Percentiles rank a stretch among this genome's conserved stretches.
These are phyloP conservation scores for Brassica incana DNA, from an alignment of 345 rosid genomes.

Conservation along the genomic window DNA sequence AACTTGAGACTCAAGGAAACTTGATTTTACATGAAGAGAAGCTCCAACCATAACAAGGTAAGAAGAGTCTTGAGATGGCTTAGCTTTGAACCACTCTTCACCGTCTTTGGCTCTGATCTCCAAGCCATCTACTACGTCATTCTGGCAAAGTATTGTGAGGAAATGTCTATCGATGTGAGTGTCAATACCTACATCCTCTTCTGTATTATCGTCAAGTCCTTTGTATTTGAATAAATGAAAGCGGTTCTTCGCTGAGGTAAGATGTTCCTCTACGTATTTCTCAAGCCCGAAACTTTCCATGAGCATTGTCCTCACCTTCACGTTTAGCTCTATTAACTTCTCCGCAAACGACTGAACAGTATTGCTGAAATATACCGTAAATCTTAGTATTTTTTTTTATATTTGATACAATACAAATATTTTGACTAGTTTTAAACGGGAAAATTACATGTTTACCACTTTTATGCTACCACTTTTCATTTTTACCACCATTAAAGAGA, in stretches of 20 bases:
- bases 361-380: slow-evolving; percentile 24
- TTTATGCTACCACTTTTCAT: no score
- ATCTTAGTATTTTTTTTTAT: neutral
- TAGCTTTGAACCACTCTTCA: slow-evolving; percentile 3
- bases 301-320: slow-evolving; percentile 50
- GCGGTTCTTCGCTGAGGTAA: slow-evolving; percentile 39
- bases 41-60: neutral
- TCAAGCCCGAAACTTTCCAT: slow-evolving; percentile 55
- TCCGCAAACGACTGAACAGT: slow-evolving; percentile 26
- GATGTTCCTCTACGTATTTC: slow-evolving; percentile 41
- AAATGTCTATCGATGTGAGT: slow-evolving; percentile 46
- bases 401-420: neutral
- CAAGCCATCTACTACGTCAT: slow-evolving; percentile 17
- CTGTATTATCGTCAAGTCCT: slow-evolving; percentile 13
- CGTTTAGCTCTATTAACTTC: slow-evolving; percentile 37
- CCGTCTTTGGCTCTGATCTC: neutral
- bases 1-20: neutral
- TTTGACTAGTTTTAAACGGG: neutral
- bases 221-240: slow-evolving; percentile 46
- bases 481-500: no score
- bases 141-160: slow-evolving; percentile 28
- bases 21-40: neutral
- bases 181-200: slow-evolving; percentile 32
- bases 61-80: slow-evolving; percentile 41
- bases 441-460: no score